Conservation (phyloP, 768 basidiomycete species). For the Tephrocybe sp. region DNA sequence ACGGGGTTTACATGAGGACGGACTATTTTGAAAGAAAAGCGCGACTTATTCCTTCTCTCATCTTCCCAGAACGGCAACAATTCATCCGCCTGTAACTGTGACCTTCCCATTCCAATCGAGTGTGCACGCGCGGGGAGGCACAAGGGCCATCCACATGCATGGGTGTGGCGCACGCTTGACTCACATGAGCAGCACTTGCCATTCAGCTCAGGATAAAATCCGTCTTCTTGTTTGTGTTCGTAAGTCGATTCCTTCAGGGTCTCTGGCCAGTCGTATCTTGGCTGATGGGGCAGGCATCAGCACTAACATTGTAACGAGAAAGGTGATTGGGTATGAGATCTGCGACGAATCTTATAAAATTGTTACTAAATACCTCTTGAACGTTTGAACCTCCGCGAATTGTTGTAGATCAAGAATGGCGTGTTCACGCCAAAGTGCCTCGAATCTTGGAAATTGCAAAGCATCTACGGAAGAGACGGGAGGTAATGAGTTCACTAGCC, state of each 20-base stretch:
- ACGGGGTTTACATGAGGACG: too few species aligned
- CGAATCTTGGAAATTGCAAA: slow-evolving; percentile 64
- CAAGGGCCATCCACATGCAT: slow-evolving; percentile 87
- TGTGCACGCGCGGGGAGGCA: slow-evolving; percentile 66
- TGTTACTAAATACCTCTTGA: too few species aligned
- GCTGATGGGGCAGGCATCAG: too few species aligned
- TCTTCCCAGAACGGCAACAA: slow-evolving; percentile 87
- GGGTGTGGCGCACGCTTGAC: slow-evolving; percentile 85
- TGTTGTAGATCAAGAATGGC: slow-evolving; percentile 55
- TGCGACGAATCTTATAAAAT: slow-evolving; percentile 70
- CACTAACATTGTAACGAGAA: slow-evolving; percentile 82
- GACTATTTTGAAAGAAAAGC: too few species aligned
- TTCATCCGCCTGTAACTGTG: slow-evolving; percentile 62
- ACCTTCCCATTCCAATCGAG: slow-evolving; percentile 81
- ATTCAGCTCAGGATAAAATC: slow-evolving; percentile 67
- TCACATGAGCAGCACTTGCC: slow-evolving; percentile 73
- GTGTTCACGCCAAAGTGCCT: slow-evolving; percentile 74
- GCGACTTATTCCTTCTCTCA: slow-evolving; percentile 63
- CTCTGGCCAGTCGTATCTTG: too few species aligned
- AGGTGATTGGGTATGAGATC: slow-evolving; percentile 77
- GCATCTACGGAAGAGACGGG: slow-evolving; percentile 72
- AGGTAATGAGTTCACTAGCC: slow-evolving; percentile 72
- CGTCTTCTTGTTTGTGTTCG: too few species aligned
- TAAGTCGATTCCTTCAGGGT: too few species aligned
- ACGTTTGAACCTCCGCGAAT: slow-evolving; percentile 64